Conservation (phyloP, 1,284 basidiomycete species). For the Mycosarcoma maydis region DNA sequence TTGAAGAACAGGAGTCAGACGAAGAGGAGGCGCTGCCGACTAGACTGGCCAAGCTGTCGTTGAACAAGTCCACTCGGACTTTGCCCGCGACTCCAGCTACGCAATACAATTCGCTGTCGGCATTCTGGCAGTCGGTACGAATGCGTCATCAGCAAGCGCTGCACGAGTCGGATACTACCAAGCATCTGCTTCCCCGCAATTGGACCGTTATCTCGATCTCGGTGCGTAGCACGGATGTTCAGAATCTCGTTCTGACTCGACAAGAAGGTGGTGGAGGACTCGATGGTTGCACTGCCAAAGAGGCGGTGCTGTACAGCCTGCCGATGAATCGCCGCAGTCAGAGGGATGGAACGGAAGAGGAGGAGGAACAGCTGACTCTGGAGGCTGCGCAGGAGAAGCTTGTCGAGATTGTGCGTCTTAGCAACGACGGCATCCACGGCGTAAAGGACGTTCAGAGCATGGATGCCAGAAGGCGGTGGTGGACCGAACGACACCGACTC, state of each 20-base stretch:
- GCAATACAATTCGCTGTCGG: slow-evolving; percentile 9
- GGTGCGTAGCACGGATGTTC: slow-evolving; percentile 72
- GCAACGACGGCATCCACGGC: slow-evolving; percentile 79
- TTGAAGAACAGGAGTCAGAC: slow-evolving; percentile 11
- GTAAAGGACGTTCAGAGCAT: slow-evolving; percentile 78
- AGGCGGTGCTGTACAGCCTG: slow-evolving; percentile 74
- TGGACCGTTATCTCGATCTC: slow-evolving; percentile 86
- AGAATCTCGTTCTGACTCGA: slow-evolving; percentile 83
- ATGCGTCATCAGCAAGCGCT: slow-evolving; percentile 36
- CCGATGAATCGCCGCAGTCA: slow-evolving; percentile 82
- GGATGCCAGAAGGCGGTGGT: slow-evolving; percentile 79
- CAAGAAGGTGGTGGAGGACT: slow-evolving; percentile 68
- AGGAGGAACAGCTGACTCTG: slow-evolving; percentile 75
- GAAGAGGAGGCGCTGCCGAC: slow-evolving; percentile 35
- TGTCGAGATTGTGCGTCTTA: slow-evolving; percentile 78
- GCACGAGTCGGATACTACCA: slow-evolving; percentile 14
- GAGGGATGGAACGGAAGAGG: slow-evolving; percentile 74
- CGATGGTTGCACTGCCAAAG: slow-evolving; percentile 36
- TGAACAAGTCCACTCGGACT: slow-evolving; percentile 15
- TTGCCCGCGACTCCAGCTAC: background rate
- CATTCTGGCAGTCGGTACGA: slow-evolving; percentile 35
- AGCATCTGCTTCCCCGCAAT: slow-evolving; percentile 73
- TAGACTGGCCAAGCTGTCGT: slow-evolving; percentile 30
- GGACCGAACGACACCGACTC: slow-evolving; percentile 79
- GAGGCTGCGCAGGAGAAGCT: slow-evolving; percentile 80